Evolutionary conservation across 1,139 yeast species (phyloP), one percentile per base, ranked within the genome.

Genomic region (Yamadazyma conglobata): DNA sequence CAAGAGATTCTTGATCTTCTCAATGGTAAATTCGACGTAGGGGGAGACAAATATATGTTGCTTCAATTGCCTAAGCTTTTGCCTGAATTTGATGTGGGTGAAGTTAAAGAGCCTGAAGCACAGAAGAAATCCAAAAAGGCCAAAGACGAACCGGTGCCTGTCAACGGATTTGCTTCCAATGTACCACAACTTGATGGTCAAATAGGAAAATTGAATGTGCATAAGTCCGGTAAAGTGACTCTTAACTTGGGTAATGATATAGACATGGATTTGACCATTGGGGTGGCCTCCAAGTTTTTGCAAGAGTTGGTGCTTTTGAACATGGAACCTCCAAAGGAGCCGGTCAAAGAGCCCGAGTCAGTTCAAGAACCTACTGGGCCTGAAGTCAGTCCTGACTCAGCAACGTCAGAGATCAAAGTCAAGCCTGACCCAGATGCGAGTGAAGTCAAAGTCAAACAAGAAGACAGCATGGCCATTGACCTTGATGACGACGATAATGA

Each of bases 211-310:
- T 50, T 88, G 23, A 74, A 89, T 37, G 66, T 84, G 31, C 96
- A 87, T 54, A 73, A 78, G 47, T 84, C 95, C 1, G 96, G 96
- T 5, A 83, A 74, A 49, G 59, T 87, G 22, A 70, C 91, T 9
- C 73, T 88, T 55, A 73, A 76, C 38, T 63, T 88, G 33, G 96
- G 95, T 7, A 73, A 79, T 34, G 64, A 60, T 32, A 73, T 78
- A 22, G 64, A 70, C 10, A 70, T 88, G 70, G 83, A 80, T 38
- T 77, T 87, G 8, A 66, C 79, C 5, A 72, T 75, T 47, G 96
- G 96, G n/a, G 77, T 83, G 2, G 73, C 78, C 9, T 60, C 83
- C 9, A 70, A 73, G n/a, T 81, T 86, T 45, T 57, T 83, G 27
- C 96, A 88, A 52, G 91, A 86, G 43, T 64, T 86, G 15, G 78